These are phyloP conservation scores for Ormosia emarginata DNA, from an alignment of 306 rosid genomes.

Conservation along the genomic window DNA sequence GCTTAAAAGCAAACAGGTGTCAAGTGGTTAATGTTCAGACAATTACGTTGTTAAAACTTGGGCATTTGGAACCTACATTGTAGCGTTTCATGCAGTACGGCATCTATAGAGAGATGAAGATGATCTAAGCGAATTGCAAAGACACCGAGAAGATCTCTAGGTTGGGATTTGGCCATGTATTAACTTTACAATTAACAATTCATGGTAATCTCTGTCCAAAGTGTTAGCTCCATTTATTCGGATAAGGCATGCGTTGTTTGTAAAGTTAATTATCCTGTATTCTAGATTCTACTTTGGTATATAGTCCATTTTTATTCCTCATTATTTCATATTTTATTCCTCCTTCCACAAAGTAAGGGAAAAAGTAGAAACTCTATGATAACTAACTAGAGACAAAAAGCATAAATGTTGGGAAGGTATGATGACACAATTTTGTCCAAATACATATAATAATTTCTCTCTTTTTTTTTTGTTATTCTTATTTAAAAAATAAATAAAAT, in stretches of 20 bases:
- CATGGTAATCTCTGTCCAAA: background rate
- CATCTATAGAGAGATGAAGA: background rate
- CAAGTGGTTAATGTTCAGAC: background rate
- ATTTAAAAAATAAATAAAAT: background rate
- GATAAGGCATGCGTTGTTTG: background rate
- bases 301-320: background rate
- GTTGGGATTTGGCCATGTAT: background rate
- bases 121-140: background rate
- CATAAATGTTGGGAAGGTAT: background rate
- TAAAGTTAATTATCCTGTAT: background rate
- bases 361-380: background rate
- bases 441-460: background rate
- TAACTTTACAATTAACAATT: too few relatives aligned
- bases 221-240: background rate
- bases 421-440: background rate
- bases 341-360: background rate
- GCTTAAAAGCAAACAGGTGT: constrained; percentile 19
- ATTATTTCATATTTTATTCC: background rate
- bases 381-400: background rate
- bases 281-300: background rate
- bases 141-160: background rate
- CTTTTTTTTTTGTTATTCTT: background rate
- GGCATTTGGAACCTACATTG: constrained; percentile 14
- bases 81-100: background rate
- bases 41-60: background rate